A percentile compares a stretch with the other conserved stretches of the same genome.
These are phyloP conservation scores for Boletus calvinii DNA, from an alignment of 1,284 basidiomycete genomes.

Conservation along the genomic window DNA sequence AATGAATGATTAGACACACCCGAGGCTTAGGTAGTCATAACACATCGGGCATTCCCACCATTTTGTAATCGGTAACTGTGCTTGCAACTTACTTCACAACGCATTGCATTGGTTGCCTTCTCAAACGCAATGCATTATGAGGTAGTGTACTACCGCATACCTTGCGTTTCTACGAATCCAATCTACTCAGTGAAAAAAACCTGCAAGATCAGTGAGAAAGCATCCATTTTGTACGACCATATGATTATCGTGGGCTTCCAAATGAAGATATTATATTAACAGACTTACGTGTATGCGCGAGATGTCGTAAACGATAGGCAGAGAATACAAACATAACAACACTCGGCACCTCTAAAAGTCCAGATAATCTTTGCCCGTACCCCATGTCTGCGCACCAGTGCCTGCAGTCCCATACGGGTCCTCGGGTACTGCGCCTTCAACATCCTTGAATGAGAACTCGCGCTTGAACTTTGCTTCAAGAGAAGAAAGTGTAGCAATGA, in stretches of 20 bases:
- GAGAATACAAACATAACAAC: neutral
- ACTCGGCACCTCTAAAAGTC: slow-evolving; percentile 50
- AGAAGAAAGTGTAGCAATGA: slow-evolving; percentile 74
- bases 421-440: slow-evolving; percentile 52
- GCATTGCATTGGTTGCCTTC: neutral
- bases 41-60: neutral
- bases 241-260: neutral
- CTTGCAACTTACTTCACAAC: neutral
- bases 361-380: slow-evolving; percentile 61
- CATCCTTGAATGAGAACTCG: slow-evolving; percentile 74
- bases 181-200: neutral
- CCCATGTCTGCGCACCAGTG: slow-evolving; percentile 37
- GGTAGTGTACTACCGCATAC: neutral
- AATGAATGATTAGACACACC: neutral
- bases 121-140: neutral
- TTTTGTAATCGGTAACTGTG: neutral
- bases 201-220: neutral
- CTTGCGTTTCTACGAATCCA: neutral
- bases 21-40: neutral
- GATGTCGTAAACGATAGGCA: neutral
- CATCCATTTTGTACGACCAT: neutral
- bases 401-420: slow-evolving; percentile 57
- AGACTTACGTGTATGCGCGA: slow-evolving; percentile 9
- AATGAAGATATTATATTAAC: neutral
- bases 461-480: slow-evolving; percentile 74